phyloP scores from a whole-genome alignment of 257 asterid species.

The Gentiana dahurica region DNA sequence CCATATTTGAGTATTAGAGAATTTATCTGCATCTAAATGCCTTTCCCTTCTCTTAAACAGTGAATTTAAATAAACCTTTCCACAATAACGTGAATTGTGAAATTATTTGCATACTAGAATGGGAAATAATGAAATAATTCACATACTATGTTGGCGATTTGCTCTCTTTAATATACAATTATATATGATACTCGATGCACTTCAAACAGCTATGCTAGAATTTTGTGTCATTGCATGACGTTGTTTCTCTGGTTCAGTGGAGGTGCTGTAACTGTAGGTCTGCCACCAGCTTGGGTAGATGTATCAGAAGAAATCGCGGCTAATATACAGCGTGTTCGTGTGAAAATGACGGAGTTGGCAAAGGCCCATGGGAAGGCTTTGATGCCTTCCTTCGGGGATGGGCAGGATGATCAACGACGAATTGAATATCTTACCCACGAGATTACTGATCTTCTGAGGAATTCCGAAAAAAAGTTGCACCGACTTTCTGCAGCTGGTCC shows the following conservation, averaged over 20 bases:
- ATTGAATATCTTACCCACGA: conserved; percentile 90
- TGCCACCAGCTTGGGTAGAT: conserved; percentile 99
- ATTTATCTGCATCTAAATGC: no score
- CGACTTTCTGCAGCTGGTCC: conserved; percentile 82
- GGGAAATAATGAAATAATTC: no score
- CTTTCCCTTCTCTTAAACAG: no score
- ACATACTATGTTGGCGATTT: no score
- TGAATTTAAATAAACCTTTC: no score
- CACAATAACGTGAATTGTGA: no score
- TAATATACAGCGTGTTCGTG: conserved; percentile 65
- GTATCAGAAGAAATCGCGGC: conserved; percentile 85
- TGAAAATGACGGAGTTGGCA: conserved; percentile 75
- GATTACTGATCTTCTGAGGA: conserved; percentile 72
- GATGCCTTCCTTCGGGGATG: conserved; percentile 99
- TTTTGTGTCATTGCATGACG: no score
- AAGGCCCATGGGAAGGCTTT: conserved; percentile 99
- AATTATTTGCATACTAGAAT: no score
- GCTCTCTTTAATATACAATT: no score
- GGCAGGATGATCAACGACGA: conserved; percentile 87
- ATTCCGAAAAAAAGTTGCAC: conserved; percentile 69
- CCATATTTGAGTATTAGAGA: no score
- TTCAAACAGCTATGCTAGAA: no score
- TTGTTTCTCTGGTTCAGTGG: conserved; percentile 33
- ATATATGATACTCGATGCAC: no score
- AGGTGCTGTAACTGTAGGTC: conserved; percentile 81